phyloP scores from a whole-genome alignment of 805 yeast genomes.

The Wickerhamia fluorescens region DNA sequence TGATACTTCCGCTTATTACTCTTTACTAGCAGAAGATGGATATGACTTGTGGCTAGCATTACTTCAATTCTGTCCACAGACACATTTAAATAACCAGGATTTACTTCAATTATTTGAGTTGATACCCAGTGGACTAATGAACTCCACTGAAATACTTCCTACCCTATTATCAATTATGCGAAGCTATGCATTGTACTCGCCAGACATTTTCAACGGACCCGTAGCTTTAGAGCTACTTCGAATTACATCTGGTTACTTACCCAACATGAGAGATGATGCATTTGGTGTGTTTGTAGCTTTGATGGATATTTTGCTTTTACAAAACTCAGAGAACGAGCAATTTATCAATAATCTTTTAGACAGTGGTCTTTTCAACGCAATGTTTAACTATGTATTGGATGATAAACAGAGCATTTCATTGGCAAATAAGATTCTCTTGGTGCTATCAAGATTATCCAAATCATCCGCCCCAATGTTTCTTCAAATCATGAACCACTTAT shows the following conservation, averaged over 20 bases:
- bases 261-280: slow-evolving; percentile 66
- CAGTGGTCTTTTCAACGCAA: slow-evolving; percentile 40
- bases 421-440: slow-evolving; percentile 29
- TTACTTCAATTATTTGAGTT: slow-evolving; percentile 43
- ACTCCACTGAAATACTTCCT: slow-evolving; percentile 71
- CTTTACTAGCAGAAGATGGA: slow-evolving; percentile 78
- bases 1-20: slow-evolving; percentile 25
- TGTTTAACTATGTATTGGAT: slow-evolving; percentile 35
- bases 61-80: slow-evolving; percentile 51
- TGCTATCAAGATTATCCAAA: slow-evolving; percentile 31
- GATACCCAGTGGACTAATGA: slow-evolving; percentile 51
- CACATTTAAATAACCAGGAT: slow-evolving; percentile 23
- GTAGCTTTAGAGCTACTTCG: slow-evolving; percentile 38
- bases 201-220: slow-evolving; percentile 31
- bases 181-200: slow-evolving; percentile 50
- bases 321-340: slow-evolving; percentile 14
- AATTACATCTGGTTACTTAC: slow-evolving; percentile 46
- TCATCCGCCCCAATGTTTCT: slow-evolving; percentile 29
- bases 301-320: slow-evolving; percentile 44
- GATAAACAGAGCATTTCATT: slow-evolving; percentile 37
- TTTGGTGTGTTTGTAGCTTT: slow-evolving; percentile 47
- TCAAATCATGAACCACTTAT: slow-evolving; percentile 22
- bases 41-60: slow-evolving; percentile 75
- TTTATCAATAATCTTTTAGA: slow-evolving; percentile 27
- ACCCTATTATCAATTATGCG: slow-evolving; percentile 53